These are phyloP conservation scores for Cylindrodendrum hubeiense DNA, from an alignment of 2,329 filamentous ascomycete species.

Conservation along the genomic window DNA sequence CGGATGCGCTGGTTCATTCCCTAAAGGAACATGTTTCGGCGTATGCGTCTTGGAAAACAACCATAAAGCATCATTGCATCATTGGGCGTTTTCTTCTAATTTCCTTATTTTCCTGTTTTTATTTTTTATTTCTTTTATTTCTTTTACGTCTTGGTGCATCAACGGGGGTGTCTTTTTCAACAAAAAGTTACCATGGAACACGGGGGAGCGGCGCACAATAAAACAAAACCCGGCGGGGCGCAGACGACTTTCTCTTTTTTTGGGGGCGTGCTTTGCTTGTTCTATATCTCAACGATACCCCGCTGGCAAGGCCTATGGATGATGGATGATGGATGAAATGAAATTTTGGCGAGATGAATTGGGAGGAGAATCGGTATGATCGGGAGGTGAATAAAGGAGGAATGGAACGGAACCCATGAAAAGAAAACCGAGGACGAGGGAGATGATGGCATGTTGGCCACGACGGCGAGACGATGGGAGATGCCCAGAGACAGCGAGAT, in stretches of 20 bases:
- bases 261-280: constrained; percentile 50
- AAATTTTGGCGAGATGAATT: constrained; percentile 30
- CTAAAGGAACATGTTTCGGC: constrained; percentile 11
- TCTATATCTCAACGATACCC: constrained; percentile 57
- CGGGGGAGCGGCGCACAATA: constrained; percentile 43
- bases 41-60: constrained; percentile 23
- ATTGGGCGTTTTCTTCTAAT: constrained; percentile 28
- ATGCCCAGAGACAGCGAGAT: not conserved
- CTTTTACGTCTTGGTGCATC: constrained; percentile 37
- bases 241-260: constrained; percentile 47
- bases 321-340: constrained; percentile 38
- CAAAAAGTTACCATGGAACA: constrained; percentile 55
- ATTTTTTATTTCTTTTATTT: constrained; percentile 31
- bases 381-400: not conserved
- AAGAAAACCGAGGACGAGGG: constrained; percentile 3
- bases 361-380: not conserved
- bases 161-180: constrained; percentile 55
- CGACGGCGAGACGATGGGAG: not conserved
- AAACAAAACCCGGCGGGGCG: constrained; percentile 42
- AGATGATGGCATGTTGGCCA: constrained; percentile 7
- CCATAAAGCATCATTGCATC: constrained; percentile 24
- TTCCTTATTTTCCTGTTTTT: constrained; percentile 16
- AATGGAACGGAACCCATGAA: constrained; percentile 7
- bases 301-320: constrained; percentile 49
- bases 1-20: constrained; percentile 18